phyloP scores from a whole-genome alignment of 768 basidiomycete species.

The Tulasnella sp. region DNA sequence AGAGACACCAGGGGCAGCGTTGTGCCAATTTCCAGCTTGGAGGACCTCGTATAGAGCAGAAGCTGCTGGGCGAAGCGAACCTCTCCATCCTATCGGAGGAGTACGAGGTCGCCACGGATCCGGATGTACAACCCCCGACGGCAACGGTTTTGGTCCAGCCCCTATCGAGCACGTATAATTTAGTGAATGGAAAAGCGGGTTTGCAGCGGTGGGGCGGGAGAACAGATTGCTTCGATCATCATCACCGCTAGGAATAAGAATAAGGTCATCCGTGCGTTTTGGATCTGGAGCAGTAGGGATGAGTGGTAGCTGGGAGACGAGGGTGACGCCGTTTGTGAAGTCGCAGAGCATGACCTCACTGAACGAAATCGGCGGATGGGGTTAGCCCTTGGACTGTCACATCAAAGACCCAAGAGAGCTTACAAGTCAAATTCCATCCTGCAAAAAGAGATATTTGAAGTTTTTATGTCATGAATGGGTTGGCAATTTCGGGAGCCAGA shows the following conservation, averaged over 20 bases:
- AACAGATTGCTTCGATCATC: not conserved
- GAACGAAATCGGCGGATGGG: not conserved
- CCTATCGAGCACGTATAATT: not conserved
- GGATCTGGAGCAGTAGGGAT: not conserved
- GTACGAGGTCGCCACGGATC: not conserved
- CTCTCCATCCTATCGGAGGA: conserved; percentile 2
- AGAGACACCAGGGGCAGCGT: not conserved
- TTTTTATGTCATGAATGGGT: not conserved
- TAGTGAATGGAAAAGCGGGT: not conserved
- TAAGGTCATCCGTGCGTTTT: too few relatives aligned
- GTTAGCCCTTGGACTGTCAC: not conserved
- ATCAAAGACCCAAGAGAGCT: too few relatives aligned
- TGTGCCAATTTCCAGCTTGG: conserved; percentile 10
- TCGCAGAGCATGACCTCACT: conserved; percentile 16
- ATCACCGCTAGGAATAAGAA: not conserved
- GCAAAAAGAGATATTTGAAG: not conserved
- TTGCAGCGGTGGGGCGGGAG: too few relatives aligned
- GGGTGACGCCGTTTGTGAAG: not conserved
- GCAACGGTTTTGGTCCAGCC: not conserved
- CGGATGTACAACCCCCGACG: not conserved
- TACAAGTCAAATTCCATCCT: not conserved
- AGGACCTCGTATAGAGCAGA: not conserved
- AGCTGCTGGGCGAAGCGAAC: not conserved
- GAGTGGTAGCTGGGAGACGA: not conserved
- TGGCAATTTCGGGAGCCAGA: too few relatives aligned